Percentiles rank a stretch among this genome's conserved stretches.
Conservation (phyloP, 176 grass and related monocot genomes). For the Lolium perenne region DNA sequence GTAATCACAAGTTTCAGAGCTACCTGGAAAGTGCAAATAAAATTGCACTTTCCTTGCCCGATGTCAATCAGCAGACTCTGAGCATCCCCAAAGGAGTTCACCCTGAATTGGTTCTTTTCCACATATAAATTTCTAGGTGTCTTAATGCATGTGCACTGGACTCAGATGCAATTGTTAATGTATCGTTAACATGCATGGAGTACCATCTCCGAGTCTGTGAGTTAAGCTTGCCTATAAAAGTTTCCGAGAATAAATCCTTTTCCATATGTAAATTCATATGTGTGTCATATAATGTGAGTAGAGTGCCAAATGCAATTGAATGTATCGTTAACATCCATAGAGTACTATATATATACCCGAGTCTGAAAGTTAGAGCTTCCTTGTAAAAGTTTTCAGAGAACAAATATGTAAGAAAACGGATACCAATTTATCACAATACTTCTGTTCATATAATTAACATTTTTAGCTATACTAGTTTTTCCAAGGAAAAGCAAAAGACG, state of each 20-base stretch:
- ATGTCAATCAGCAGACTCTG: conserved; percentile 23
- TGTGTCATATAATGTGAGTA: not conserved
- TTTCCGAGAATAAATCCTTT: not conserved
- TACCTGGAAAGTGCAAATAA: conserved; percentile 56
- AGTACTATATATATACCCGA: not conserved
- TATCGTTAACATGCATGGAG: not conserved
- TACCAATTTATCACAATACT: too few species aligned
- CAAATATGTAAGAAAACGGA: too few species aligned
- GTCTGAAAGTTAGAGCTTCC: too few species aligned
- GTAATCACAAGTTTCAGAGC: conserved; percentile 37
- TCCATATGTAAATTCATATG: not conserved
- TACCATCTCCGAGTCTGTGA: not conserved
- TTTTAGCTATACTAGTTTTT: too few species aligned
- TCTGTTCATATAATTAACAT: too few species aligned
- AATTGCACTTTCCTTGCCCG: conserved; percentile 49
- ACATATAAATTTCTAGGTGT: conserved; percentile 35
- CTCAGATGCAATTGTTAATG: not conserved
- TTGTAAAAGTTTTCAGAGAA: too few species aligned
- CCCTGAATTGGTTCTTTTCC: conserved; percentile 56
- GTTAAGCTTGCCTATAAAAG: not conserved
- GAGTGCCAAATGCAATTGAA: not conserved
- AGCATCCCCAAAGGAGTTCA: conserved; percentile 51
- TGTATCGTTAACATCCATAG: not conserved
- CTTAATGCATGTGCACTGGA: not conserved
- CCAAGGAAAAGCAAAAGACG: too few species aligned